phyloP scores from a whole-genome alignment of 371 early-diverging fungal species.

The Basidiobolus meristosporus region DNA sequence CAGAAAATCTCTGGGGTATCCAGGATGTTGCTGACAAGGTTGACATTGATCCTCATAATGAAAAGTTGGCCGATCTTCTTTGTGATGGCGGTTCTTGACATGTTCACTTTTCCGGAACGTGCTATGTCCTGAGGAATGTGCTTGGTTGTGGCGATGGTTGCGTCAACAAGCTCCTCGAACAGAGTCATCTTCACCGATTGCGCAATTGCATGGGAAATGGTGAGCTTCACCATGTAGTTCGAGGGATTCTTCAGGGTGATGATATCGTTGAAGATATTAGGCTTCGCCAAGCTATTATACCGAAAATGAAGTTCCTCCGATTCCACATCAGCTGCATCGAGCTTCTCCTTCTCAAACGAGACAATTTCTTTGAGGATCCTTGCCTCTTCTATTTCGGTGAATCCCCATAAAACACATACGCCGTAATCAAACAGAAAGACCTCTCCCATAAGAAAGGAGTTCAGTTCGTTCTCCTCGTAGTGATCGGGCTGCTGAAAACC shows the following conservation, averaged over 20 bases:
- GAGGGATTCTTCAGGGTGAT: conserved; percentile 50
- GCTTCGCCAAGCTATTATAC: conserved; percentile 55
- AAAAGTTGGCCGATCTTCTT: conserved; percentile 52
- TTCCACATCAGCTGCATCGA: conserved; percentile 58
- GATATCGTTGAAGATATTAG: conserved; percentile 31
- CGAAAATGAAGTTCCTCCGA: conserved; percentile 86
- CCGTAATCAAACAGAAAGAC: conserved; percentile 84
- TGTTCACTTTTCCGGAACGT: conserved; percentile 53
- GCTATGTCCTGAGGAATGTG: conserved; percentile 71
- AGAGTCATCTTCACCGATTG: conserved; percentile 75
- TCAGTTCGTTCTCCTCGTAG: background rate
- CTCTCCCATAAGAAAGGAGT: conserved; percentile 40
- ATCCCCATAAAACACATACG: conserved; percentile 90
- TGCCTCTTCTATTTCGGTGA: conserved; percentile 68
- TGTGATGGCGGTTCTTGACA: conserved; percentile 46
- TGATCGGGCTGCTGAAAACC: background rate
- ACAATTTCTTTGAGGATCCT: conserved; percentile 52
- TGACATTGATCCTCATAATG: conserved; percentile 76
- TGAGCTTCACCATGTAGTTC: conserved; percentile 64
- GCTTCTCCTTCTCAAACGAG: conserved; percentile 42
- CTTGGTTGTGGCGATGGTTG: conserved; percentile 66
- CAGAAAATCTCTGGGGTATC: conserved; percentile 81
- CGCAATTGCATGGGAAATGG: conserved; percentile 69
- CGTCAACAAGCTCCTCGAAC: conserved; percentile 64
- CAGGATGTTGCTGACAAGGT: conserved; percentile 62